Percentiles rank a stretch among this genome's conserved stretches.
These are phyloP conservation scores for Sporothrix curviconia DNA, from an alignment of 2,329 filamentous ascomycete genomes.

Conservation along the genomic window DNA sequence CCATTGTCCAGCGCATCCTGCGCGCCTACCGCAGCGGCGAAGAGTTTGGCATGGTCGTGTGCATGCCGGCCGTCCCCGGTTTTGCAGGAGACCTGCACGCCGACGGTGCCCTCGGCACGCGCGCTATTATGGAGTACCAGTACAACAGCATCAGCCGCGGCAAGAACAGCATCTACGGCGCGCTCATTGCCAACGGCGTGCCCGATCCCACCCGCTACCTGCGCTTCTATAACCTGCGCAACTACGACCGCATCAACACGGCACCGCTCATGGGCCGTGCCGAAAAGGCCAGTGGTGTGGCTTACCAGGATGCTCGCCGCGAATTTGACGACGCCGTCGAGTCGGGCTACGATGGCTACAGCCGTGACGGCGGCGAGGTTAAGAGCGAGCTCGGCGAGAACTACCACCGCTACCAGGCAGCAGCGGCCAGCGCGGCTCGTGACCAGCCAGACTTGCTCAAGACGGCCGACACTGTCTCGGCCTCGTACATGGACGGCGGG, in stretches of 20 bases:
- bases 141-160: conserved; percentile 74
- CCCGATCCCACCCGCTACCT: conserved; percentile 66
- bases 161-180: conserved; percentile 70
- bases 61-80: conserved; percentile 73
- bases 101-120: conserved; percentile 66
- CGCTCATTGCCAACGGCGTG: conserved; percentile 57
- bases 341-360: conserved; percentile 34
- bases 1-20: conserved; percentile 70
- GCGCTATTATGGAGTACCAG: conserved; percentile 85
- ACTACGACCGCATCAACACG: conserved; percentile 75
- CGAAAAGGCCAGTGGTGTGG: conserved; percentile 57
- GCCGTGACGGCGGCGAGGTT: conserved; percentile 18
- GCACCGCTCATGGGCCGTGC: conserved; percentile 54
- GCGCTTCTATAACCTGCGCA: conserved; percentile 77
- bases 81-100: conserved; percentile 74
- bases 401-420: conserved; percentile 67
- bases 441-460: conserved; percentile 1
- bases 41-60: conserved; percentile 66
- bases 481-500: conserved; percentile 78
- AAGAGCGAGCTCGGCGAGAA: conserved; percentile 33
- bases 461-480: conserved; percentile 64
- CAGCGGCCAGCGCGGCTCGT: conserved; percentile 41
- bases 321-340: conserved; percentile 56
- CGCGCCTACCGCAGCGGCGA: conserved; percentile 60
- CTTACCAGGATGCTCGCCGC: conserved; percentile 58